Conservation (phyloP, 345 rosid genomes). For the Trapa bicornis region DNA sequence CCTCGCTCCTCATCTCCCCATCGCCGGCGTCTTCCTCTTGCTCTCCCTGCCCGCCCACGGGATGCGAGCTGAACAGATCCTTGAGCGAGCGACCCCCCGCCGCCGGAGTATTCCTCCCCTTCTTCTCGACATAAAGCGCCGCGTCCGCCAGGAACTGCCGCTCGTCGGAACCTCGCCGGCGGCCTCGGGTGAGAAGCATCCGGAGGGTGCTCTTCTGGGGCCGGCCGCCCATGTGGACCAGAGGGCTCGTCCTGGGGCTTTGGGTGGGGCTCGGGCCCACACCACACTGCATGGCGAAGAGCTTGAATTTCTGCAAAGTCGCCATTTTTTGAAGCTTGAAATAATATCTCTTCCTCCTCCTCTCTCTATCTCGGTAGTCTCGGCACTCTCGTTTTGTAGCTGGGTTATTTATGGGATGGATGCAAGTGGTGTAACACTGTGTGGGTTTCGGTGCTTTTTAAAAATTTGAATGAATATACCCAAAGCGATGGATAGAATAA, state of each 20-base stretch:
- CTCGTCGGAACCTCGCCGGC: conserved; percentile 18
- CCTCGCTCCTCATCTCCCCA: conserved; percentile 10
- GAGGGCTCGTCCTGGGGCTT: conserved; percentile 68
- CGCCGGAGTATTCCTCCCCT: conserved; percentile 16
- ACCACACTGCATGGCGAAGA: conserved; percentile 75
- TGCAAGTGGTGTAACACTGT: no score
- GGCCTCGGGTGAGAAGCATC: conserved; percentile 45
- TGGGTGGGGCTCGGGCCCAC: conserved; percentile 68
- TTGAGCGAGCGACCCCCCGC: conserved; percentile 24
- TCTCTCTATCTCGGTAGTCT: not conserved
- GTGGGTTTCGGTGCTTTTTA: conserved; percentile 12
- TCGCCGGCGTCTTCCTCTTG: conserved; percentile 11
- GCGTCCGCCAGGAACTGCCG: conserved; percentile 2
- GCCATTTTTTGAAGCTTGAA: conserved; percentile 32
- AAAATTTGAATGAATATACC: conserved; percentile 8
- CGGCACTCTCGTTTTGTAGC: conserved; percentile 2
- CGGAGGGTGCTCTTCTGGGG: conserved; percentile 61
- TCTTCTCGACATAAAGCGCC: conserved; percentile 9
- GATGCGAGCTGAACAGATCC: conserved; percentile 55
- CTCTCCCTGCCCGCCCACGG: conserved; percentile 16
- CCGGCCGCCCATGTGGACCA: conserved; percentile 45
- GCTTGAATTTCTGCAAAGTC: conserved; percentile 70
- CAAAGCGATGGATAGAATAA: not conserved
- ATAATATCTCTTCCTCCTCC: not conserved
- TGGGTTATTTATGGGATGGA: not conserved